phyloP scores from a whole-genome alignment of 306 rosid species.

The Castanea sativa region DNA sequence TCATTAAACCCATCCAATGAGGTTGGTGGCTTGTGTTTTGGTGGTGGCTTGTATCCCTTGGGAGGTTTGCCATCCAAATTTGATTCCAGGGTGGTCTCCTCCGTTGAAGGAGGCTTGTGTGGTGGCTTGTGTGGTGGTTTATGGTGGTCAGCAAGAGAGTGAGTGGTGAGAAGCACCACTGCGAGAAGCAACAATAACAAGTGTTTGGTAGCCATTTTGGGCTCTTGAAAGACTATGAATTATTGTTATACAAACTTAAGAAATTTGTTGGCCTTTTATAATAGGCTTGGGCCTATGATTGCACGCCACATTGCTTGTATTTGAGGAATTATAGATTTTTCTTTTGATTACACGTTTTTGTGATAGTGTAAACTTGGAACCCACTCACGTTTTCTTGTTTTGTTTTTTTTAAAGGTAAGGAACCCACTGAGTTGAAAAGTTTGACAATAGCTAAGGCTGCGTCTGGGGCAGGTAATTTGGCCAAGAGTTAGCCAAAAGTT shows the following conservation, averaged over 20 bases:
- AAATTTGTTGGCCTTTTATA: slow-evolving; percentile 21
- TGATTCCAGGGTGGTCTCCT: not conserved
- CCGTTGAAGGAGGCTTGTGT: not conserved
- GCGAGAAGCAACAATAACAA: slow-evolving; percentile 23
- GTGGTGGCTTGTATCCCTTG: not conserved
- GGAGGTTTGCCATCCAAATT: not conserved
- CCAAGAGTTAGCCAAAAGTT: not conserved
- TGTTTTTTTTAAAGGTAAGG: not conserved
- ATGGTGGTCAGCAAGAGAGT: slow-evolving; percentile 17
- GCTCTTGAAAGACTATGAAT: not conserved
- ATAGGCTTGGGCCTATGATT: not conserved
- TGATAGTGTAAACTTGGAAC: not conserved
- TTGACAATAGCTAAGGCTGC: not conserved
- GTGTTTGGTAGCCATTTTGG: slow-evolving; percentile 19
- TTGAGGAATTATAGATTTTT: too few species aligned
- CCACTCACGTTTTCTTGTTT: not conserved
- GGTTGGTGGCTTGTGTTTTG: not conserved
- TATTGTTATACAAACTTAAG: not conserved
- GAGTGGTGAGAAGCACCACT: slow-evolving; percentile 31
- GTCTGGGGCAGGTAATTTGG: not conserved
- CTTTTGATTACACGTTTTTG: too few species aligned
- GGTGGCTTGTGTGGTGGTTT: not conserved
- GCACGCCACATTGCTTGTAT: not conserved
- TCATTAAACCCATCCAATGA: not conserved
- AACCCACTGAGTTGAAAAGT: not conserved